phyloP scores from a whole-genome alignment of 495 filamentous ascomycete genomes.

The Aspergillus hancockii region DNA sequence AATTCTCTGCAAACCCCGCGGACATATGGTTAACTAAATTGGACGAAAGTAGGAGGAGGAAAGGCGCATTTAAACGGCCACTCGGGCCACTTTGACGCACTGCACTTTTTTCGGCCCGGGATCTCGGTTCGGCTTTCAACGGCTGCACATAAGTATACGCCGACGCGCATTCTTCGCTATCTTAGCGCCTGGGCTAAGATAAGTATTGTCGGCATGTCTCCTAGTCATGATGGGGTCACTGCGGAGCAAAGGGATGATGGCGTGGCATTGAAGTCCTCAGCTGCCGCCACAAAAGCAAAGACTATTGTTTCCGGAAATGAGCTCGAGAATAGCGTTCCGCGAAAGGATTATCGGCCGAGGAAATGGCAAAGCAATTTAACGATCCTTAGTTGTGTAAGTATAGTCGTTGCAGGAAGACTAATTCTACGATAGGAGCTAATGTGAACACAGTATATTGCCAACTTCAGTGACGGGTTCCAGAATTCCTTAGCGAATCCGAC shows the following conservation, averaged over 20 bases:
- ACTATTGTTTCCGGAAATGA: background rate
- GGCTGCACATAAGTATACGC: background rate
- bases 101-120: too few relatives aligned
- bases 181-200: background rate
- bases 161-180: background rate
- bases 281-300: background rate
- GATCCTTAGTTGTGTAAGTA: slow-evolving; percentile 29
- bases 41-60: background rate
- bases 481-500: slow-evolving; percentile 37
- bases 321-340: background rate
- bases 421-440: slow-evolving; percentile 2
- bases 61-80: background rate
- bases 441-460: slow-evolving; percentile 33
- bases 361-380: slow-evolving; percentile 32
- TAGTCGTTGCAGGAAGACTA: background rate
- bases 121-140: background rate
- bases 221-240: background rate
- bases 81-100: too few relatives aligned
- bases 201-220: background rate
- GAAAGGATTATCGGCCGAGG: slow-evolving; percentile 13
- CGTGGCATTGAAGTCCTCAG: background rate
- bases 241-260: background rate
- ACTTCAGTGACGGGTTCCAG: slow-evolving; percentile 41
- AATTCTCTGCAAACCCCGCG: background rate
- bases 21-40: background rate